Base-by-base conservation (phyloP, 345 rosid genomes). In the Raphanus sativus region DNA sequence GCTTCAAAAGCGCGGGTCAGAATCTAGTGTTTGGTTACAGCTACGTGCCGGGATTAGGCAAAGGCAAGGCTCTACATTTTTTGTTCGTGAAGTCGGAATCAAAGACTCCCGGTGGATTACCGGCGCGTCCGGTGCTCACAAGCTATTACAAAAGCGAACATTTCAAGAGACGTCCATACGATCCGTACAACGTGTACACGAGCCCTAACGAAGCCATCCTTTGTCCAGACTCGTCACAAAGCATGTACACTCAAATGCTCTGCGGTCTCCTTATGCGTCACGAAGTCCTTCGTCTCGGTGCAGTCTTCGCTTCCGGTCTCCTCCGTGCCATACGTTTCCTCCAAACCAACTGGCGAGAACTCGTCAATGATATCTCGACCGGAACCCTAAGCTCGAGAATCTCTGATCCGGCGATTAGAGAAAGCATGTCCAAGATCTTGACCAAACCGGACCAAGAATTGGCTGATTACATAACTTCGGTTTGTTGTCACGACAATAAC, bases 191-290 rank as follows among this genome's bases (percentile, higher is more conserved):
- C 62, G 89, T 85, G 29, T 84, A 85, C 88, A 94, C 96, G 2
- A 94, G 97, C 84, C 96, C 98, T 4, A 80, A 84, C 80, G 96
- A 90, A 82, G 81, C 98, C 67, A 88, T 94, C 56, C 94, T 94
- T 30, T 94, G 98, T 75, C 67, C 83, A 0, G 98, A 94, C 83
- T 86, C 96, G 0, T 86, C 84, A 72, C 98, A 94, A 73, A 90
- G 98, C 85, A 94, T 94, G 98, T 90, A 90, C 77, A 52, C 88
- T 11, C 98, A 94, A 69, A 89, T 94, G 94, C 91, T 94, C 4
- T 91, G 94, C 13, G 97, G 98, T 65, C 88, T 94, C 11, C 58
- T 88, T 64, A 83, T 86, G 91, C 86, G 87, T 42, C 78, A 86
- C 17, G 85, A 88, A 32, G 97, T 94, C 33, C 88, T 89, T n/a